These are phyloP conservation scores for Phaeophleospora eucalypticola DNA, from an alignment of 2,329 filamentous ascomycete genomes.

Conservation along the genomic window DNA sequence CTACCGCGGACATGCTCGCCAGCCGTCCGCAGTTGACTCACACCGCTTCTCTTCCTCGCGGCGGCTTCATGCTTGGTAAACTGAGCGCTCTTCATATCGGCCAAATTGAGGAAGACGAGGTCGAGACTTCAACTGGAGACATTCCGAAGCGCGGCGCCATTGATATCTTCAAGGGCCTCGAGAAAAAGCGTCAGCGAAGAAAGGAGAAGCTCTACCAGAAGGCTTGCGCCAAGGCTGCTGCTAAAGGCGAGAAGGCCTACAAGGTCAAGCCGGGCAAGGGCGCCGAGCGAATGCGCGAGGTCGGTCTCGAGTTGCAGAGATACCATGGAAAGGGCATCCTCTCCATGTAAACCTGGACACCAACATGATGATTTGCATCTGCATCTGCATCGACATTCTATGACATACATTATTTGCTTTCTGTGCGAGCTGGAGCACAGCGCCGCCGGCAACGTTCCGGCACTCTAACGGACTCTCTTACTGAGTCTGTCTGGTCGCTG, in stretches of 20 bases:
- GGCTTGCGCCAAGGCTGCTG: conserved; percentile 77
- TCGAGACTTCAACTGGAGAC: conserved; percentile 39
- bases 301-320: conserved; percentile 84
- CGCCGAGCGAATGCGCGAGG: conserved; percentile 86
- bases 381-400: conserved; percentile 2
- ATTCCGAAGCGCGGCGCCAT: conserved; percentile 85
- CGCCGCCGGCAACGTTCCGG: conserved; percentile 21
- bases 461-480: conserved; percentile 10
- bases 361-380: conserved; percentile 6
- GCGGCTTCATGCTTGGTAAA: conserved; percentile 53
- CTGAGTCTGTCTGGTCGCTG: conserved; percentile 20
- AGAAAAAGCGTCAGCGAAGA: conserved; percentile 87
- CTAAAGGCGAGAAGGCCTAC: conserved; percentile 55
- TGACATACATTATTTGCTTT: conserved; percentile 7
- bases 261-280: conserved; percentile 78
- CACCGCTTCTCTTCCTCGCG: conserved; percentile 82
- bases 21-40: conserved; percentile 65
- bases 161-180: conserved; percentile 93
- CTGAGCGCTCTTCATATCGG: conserved; percentile 31
- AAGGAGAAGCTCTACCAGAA: conserved; percentile 91
- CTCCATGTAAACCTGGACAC: conserved; percentile 35
- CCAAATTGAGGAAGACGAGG: conserved; percentile 37
- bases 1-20: conserved; percentile 41
- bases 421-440: conserved; percentile 22
- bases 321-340: conserved; percentile 61